Percentiles rank a stretch among this genome's conserved stretches.
phyloP scores from a whole-genome alignment of 2,329 filamentous ascomycete species.

The Colletotrichum sp. region DNA sequence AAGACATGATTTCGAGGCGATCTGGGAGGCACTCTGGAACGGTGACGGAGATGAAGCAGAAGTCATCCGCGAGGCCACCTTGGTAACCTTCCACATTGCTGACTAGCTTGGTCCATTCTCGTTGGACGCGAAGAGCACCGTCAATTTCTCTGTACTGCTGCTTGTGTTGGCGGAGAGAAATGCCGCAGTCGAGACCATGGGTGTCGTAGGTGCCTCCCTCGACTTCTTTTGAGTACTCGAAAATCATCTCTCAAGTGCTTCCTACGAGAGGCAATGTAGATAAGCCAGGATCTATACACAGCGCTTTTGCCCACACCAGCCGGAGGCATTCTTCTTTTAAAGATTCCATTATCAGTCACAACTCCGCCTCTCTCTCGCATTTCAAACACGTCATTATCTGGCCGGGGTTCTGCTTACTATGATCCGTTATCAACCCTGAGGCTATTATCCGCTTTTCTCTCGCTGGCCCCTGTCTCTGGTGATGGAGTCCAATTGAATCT shows the following conservation, averaged over 20 bases:
- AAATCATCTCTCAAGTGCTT: neutral
- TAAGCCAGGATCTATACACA: neutral
- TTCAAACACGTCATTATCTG: neutral
- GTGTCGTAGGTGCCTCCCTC: neutral
- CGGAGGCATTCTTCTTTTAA: neutral
- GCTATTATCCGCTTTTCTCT: neutral
- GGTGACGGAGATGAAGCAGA: neutral
- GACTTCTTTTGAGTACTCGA: neutral
- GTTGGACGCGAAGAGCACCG: neutral
- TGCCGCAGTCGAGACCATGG: neutral
- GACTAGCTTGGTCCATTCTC: neutral
- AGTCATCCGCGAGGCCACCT: neutral
- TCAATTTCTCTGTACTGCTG: neutral
- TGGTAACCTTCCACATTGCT: neutral
- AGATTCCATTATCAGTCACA: neutral
- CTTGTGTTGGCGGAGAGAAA: neutral
- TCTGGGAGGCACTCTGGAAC: neutral
- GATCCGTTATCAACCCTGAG: neutral
- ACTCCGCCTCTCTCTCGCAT: neutral
- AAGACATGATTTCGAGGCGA: neutral
- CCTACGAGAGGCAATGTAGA: neutral
- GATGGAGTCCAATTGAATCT: neutral
- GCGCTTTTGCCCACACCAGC: neutral
- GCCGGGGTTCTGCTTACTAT: neutral
- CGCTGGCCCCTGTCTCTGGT: neutral